Base-by-base conservation (phyloP, 1,139 yeast species). In the Casaregolazyma suthepensis region DNA sequence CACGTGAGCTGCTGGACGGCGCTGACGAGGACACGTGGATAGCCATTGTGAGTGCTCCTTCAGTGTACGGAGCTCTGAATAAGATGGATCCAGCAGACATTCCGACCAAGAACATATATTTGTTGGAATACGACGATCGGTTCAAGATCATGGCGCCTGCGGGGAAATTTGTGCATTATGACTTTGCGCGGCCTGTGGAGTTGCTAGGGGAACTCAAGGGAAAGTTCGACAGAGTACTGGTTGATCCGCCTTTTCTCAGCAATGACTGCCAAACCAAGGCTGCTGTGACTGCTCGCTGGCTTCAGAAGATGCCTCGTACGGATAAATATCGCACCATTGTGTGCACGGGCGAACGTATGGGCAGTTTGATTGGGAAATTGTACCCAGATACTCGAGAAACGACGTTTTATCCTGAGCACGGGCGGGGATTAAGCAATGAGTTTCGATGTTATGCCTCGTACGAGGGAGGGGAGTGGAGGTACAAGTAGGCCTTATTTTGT, bases 341-440 rank as follows among this genome's bases (percentile, higher is more conserved):
- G 3, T 86, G 94, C 57, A 89, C 97, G 0, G 96, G 96, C 29
- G 96, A 90, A 71, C 78, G 96, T 68, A 89, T 90, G 93, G 75
- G 76, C 29, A 77, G 77, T 3, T 69, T 85, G 17, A 80, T 89
- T 43, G 66, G 72, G 44, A 73, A 75, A 52, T 79, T 79, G 20
- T 89, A 89, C 63, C 87, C 90, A 5, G 87, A 77, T 52, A 75
- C 86, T 1, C 63, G 70, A 26, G 75, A 81, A 52, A 89, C 96
- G 0, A 72, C 76, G 43, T 90, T 86, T 67, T 68, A 70, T 49
- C 96, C 96, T 0, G 85, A 85, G 61, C 96, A 90, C 66, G 83
- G 83, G 54, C 86, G 87, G 62, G 96, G 96, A 0, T 75, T 90
- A 55, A 84, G 91, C 64, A 90, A 90, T 67, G 96, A 90, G 69